These are phyloP conservation scores for Penicillium polonicum DNA, from an alignment of 2,329 filamentous ascomycete genomes.

Conservation along the genomic window DNA sequence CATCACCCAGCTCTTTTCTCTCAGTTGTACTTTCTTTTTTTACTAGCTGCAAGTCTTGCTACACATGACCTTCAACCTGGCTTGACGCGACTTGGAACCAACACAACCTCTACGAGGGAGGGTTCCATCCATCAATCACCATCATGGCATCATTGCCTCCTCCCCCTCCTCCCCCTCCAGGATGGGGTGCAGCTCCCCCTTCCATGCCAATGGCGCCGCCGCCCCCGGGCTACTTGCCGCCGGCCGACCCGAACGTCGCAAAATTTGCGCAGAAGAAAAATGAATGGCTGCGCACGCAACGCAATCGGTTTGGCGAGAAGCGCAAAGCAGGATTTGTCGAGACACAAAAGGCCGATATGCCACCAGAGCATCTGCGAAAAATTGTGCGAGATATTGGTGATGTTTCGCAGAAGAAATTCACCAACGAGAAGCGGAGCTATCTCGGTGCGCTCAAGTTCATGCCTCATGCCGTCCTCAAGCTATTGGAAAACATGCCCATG, in stretches of 20 bases:
- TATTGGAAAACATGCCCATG: constrained; percentile 99
- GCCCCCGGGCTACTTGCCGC: constrained; percentile 79
- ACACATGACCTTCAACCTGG: constrained; percentile 30
- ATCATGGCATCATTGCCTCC: constrained; percentile 61
- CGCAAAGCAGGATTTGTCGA: constrained; percentile 94
- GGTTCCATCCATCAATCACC: constrained; percentile 27
- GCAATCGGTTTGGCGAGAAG: constrained; percentile 95
- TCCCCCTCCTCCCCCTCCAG: constrained; percentile 69
- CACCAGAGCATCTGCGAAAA: constrained; percentile 95
- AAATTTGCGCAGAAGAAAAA: constrained; percentile 99
- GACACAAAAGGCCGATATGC: constrained; percentile 98
- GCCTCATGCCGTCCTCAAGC: constrained; percentile 95
- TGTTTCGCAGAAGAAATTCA: constrained; percentile 99
- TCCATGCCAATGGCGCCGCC: constrained; percentile 65
- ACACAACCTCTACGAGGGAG: constrained; percentile 27
- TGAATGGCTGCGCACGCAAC: constrained; percentile 91
- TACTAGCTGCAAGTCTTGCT: constrained; percentile 5
- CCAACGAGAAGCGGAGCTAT: constrained; percentile 96
- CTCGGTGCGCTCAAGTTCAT: constrained; percentile 97
- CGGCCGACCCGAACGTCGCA: constrained; percentile 76
- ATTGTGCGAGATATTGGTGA: constrained; percentile 98
- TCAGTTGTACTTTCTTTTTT: neutral
- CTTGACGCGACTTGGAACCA: constrained; percentile 35
- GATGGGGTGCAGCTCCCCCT: constrained; percentile 58
- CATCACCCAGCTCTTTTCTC: neutral